Evolutionary conservation across 2,329 filamentous ascomycete species (phyloP), one percentile per base, ranked within the genome.

Genomic region (Lasiodiplodia theobromae): DNA sequence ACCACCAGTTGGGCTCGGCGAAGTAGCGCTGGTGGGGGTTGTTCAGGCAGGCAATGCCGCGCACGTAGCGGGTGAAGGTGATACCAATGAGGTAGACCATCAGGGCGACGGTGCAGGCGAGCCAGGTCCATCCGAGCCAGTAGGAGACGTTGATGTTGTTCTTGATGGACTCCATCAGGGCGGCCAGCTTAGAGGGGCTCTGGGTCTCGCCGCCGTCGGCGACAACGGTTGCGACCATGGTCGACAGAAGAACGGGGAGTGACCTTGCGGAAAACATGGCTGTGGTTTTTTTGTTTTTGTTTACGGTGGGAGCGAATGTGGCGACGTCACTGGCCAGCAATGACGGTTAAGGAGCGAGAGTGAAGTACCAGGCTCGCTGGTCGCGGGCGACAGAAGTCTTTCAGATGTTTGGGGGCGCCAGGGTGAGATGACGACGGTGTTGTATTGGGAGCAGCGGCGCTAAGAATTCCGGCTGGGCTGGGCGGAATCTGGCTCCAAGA

Each of bases 11-110:
- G 6, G 91, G 86, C 28, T 83, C 82, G 56, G 89, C 86, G 77
- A 94, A 97, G 82, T 93, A 97, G 70, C 87, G 85, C 78, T 97
- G 94, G 1, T 86, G 90, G 71, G 92, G 91, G 81, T 93, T 93
- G 81, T 87, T 90, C 72, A 97, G 86, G 75, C 90, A 93, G 52
- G 91, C 86, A 54, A 97, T 84, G 31, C 87, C 90, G 71, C 94
- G 88, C 47, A 94, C 83, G 75, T 96, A 91, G 72, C 86, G 88
- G 69, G 87, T 83, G 68, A 91, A 80, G 67, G 86, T 84, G 63
- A 88, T 85, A 67, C 83, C 80, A 71, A 90, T 78, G 70, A 91
- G 88, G 87, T 92, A 95, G 71, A 89, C 73, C 71, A 92, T 84
- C 73, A 94, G 84, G 62, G 86, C 84, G 44, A 79, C 85, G 14